Evolutionary conservation across 768 basidiomycete genomes (phyloP), one percentile per base, ranked within the genome.

Genomic region (Boletus bicolor): DNA sequence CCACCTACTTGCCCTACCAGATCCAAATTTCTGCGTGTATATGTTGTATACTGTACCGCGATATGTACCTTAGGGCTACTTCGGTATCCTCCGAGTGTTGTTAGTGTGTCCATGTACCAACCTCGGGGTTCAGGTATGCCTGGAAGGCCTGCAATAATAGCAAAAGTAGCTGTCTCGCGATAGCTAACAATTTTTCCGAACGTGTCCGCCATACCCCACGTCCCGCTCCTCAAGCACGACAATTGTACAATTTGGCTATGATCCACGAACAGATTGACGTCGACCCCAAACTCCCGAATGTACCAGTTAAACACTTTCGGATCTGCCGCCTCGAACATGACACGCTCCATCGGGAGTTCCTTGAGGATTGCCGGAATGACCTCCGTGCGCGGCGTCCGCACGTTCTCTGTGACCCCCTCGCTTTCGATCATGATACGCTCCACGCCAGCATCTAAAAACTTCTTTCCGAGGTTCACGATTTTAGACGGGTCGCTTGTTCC

Each of bases 311-410:
- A 79, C 7, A 76, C 76, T 64, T 74, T 72, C 2, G 75, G 75
- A 57, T 77, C 78, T 9, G 78, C 77, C 7, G 75, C 76, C 58
- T 77, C 75, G 57, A 77, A 78, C 77, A 78, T 78, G 54, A 78
- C 70, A 53, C 76, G 75, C 39, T 75, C 72, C 42, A 72, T 68
- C 9, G 76, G 76, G 7, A 79, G 68, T 6, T 66, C 69, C 36
- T 72, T 70, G 30, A 72, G 74, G 38, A 79, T 74, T 10, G 68
- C 68, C 26, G 75, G 75, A 47, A 79, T 77, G 37, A 73, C 75
- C 56, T 79, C 77, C 45, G 73, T 77, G 7, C 75, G 71, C 75
- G 73, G 76, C 15, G 54, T 60, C 39, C 67, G 62, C 30, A 79
- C 77, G 62, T 78, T 79, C 61, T 79, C 77, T 1, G 76, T 78